Base-by-base conservation (phyloP, 352 stramenopile genomes). In the Plasmopara muralis region DNA sequence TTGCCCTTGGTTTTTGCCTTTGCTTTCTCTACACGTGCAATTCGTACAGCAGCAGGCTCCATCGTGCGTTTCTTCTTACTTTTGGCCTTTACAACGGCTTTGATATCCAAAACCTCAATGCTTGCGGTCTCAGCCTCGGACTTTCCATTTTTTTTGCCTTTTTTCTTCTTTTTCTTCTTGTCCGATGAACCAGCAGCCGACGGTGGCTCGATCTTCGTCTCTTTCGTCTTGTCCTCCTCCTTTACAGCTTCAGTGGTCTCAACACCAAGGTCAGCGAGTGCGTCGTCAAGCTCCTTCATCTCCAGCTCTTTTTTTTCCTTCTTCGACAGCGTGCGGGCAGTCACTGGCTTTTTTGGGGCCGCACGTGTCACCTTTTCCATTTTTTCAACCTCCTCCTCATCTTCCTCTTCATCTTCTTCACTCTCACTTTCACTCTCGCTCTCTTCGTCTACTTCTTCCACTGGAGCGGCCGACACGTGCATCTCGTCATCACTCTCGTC, bases 271-370 rank as follows among this genome's bases (percentile, higher is more conserved):
- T 80, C 79, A 2, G 72, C 76, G 18, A 89, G 53, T 14, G 77
- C 79, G 6, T 68, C 68, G 47, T 89, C 74, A 20, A 87, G 77
- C 25, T 88, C 80, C 40, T 95, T 80, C 34, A 83, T 77, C 64
- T 88, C 75, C 50, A 72, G 62, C 60, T 83, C 62, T 67, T 89
- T 88, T 62, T 90, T 79, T 58, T 91, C 80, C 72, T 87, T 87
- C 60, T 91, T 89, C 31, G 73, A 86, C 14, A 89, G 55, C 18
- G 66, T 81, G 20, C 68, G 68, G 6, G 63, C 53, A 5, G 75
- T 66, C 1, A 46, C 33, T 16, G 45, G 50, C 8, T 62, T 70
- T 63, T 76, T 76, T 10, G 68, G 55, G n/a, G 53, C 51, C 3
- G 42, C 55, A 28, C 56, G 9, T 39, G 55, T 66, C 5, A 42